Evolutionary conservation across 176 grass and related monocot genomes (phyloP), one percentile per base, ranked within the genome.

Genomic region (Musa acuminata): DNA sequence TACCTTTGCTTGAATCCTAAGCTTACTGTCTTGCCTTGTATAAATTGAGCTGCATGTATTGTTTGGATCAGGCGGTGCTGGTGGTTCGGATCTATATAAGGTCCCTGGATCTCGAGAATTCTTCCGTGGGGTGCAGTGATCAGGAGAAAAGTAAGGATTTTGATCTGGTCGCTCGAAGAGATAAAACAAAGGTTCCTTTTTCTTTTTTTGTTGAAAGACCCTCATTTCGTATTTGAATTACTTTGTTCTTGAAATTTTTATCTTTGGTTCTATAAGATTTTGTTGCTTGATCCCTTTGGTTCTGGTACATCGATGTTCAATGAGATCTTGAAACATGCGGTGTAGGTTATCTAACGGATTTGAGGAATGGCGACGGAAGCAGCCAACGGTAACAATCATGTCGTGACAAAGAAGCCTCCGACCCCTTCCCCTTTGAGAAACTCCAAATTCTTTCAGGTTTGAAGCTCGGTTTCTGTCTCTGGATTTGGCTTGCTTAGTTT

Each of bases 391-490:
- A 74, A 55, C 19, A 55, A 24, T 27, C 72, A 74, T 57, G 75
- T n/a, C 16, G 77, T 9, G 52, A 53, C 51, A 49, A 79, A 79
- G 65, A 51, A 23, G 65, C 77, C 77, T 70, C 77, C 77, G 8
- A 70, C 49, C 65, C 77, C 77, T 69, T 79, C 77, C 64, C 77
- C 77, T 70, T 23, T 79, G 51, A 64, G 77, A 12, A 79, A 57
- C 55, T 79, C 77, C 8, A 79, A 79, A 65, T 79, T 79, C 57
- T 69, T 55, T 27, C 77, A 79, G 77, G 77, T 79, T 54, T 16
- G 52, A 2, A 57, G 19, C 51, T 51, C 19, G 54, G 27, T 13
- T 43, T 22, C 16, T 24, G 11, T 55, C 27, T 26, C 3, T 74
- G 72, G 17, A 4, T 64, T 23, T 22, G n/a, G 23, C 2, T n/a